phyloP scores from a whole-genome alignment of 352 stramenopile genomes.

The Globisporangium spiculum region DNA sequence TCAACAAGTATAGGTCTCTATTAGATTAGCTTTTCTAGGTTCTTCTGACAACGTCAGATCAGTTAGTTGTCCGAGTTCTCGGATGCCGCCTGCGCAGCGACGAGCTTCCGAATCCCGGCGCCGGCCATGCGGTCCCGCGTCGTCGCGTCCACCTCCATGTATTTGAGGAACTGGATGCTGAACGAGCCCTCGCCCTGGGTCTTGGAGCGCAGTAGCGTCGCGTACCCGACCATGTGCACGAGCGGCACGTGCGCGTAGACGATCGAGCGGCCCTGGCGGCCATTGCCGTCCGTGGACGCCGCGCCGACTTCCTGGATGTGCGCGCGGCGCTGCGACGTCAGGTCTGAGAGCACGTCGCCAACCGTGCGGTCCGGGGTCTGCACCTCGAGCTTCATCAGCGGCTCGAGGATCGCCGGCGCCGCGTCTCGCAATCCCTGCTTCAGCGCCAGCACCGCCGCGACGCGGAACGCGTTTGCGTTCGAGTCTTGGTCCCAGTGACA shows the following conservation, averaged over 20 bases:
- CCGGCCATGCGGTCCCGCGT: conserved; percentile 49
- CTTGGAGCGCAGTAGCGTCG: conserved; percentile 73
- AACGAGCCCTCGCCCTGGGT: conserved; percentile 82
- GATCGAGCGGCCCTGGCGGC: conserved; percentile 41
- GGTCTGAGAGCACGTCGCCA: conserved; percentile 72
- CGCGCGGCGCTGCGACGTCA: conserved; percentile 67
- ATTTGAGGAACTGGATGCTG: conserved; percentile 70
- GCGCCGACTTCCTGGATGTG: conserved; percentile 64
- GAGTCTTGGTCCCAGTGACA: conserved; percentile 67
- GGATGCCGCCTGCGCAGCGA: background rate
- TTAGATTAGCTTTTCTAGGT: background rate
- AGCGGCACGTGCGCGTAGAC: conserved; percentile 69
- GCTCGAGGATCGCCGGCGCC: conserved; percentile 60
- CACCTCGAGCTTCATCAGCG: conserved; percentile 77
- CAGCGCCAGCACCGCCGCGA: conserved; percentile 45
- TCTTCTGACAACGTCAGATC: background rate
- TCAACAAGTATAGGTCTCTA: conserved; percentile 5
- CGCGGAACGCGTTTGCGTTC: conserved; percentile 64
- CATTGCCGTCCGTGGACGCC: conserved; percentile 22
- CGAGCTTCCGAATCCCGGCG: conserved; percentile 7
- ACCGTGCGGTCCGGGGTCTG: conserved; percentile 56
- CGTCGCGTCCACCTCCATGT: conserved; percentile 52
- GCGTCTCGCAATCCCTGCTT: conserved; percentile 59
- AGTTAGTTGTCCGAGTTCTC: conserved; percentile 4
- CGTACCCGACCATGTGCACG: conserved; percentile 77